Conservation (phyloP, 108 stramenopile genomes). For the Fistulifera solaris region DNA sequence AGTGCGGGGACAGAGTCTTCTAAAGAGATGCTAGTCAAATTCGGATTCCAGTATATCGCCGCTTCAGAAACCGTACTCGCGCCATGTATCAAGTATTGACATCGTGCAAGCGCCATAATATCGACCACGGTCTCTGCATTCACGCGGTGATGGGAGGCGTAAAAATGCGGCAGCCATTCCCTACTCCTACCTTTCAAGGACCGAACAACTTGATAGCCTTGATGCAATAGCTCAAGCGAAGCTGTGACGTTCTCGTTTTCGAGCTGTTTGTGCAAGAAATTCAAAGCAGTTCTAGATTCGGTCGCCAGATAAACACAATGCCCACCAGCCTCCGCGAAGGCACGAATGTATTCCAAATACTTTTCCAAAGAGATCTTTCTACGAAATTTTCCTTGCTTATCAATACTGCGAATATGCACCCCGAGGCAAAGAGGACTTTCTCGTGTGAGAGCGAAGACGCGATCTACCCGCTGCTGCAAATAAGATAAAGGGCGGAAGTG, state of each 20-base stretch:
- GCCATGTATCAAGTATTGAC: conserved; percentile 31
- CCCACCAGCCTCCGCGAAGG: conserved; percentile 25
- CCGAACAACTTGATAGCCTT: conserved; percentile 19
- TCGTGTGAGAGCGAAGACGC: conserved; percentile 15
- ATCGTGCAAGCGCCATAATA: conserved; percentile 33
- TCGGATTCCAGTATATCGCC: conserved; percentile 30
- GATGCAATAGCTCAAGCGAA: too few relatives aligned
- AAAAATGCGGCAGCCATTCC: conserved; percentile 29
- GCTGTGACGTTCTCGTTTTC: not conserved
- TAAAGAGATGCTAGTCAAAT: conserved; percentile 25
- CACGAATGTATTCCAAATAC: conserved; percentile 21
- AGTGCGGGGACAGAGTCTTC: conserved; percentile 21
- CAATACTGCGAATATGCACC: conserved; percentile 30
- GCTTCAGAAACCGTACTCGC: conserved; percentile 32
- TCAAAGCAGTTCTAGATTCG: conserved; percentile 18
- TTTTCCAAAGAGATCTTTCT: conserved; percentile 14
- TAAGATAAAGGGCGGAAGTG: conserved; percentile 24
- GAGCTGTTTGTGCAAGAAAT: conserved; percentile 16
- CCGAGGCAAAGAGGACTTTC: conserved; percentile 20
- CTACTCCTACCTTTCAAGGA: conserved; percentile 6
- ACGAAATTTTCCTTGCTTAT: conserved; percentile 28
- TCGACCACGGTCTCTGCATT: conserved; percentile 38
- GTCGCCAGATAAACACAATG: conserved; percentile 22
- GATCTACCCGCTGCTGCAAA: conserved; percentile 12
- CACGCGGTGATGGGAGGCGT: conserved; percentile 32